These are phyloP conservation scores for Hanseniaspora meyeri DNA, from an alignment of 805 yeast genomes.

Conservation along the genomic window DNA sequence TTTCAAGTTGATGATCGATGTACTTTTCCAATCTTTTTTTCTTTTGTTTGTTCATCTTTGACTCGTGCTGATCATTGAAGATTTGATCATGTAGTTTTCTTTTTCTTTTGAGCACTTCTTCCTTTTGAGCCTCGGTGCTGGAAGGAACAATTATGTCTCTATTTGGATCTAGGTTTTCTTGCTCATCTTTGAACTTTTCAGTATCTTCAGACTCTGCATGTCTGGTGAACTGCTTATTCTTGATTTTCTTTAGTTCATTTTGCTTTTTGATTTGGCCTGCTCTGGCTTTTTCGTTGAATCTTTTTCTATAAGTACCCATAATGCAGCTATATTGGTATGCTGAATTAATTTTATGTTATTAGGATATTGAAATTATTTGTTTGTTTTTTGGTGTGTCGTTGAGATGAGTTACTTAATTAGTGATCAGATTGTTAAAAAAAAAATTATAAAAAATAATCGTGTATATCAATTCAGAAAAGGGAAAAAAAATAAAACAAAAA, in stretches of 20 bases:
- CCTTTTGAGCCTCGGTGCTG: conserved; percentile 30
- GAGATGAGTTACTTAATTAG: not conserved
- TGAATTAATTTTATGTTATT: not conserved
- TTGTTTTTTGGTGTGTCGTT: too few species aligned
- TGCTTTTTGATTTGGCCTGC: conserved; percentile 74
- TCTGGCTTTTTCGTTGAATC: conserved; percentile 79
- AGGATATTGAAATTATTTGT: not conserved
- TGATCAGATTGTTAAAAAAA: not conserved
- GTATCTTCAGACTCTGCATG: conserved; percentile 31
- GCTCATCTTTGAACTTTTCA: conserved; percentile 16
- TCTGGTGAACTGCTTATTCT: conserved; percentile 57
- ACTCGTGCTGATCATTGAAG: conserved; percentile 43
- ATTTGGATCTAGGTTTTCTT: conserved; percentile 37
- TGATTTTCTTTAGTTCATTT: conserved; percentile 49
- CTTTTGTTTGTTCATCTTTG: conserved; percentile 59
- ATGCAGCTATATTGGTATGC: not conserved
- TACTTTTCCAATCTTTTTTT: conserved; percentile 72
- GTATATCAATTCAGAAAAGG: not conserved
- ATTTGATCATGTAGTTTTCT: conserved; percentile 45
- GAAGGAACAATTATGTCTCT: conserved; percentile 51
- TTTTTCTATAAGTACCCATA: conserved; percentile 72
- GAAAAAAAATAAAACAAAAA: not conserved
- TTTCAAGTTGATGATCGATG: conserved; percentile 75
- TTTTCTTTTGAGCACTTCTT: conserved; percentile 53
- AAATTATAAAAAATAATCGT: not conserved